Evolutionary conservation across 768 basidiomycete genomes (phyloP).

Genomic region (Suillus variegatus): DNA sequence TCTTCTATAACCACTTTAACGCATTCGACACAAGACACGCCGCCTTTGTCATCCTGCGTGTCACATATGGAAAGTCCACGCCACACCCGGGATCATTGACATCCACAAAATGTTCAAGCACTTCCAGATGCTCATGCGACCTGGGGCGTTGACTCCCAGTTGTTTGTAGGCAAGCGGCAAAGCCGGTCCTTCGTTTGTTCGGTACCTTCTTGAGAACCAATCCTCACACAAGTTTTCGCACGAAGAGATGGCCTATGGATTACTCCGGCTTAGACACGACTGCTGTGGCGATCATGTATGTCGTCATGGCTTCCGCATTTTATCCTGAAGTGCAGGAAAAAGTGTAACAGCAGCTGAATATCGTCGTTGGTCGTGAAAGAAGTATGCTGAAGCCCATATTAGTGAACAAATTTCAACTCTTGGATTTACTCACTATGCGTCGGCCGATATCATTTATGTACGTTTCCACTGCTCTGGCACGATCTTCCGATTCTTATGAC

Average conservation of each 20-base stretch:
- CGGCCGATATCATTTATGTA: slow-evolving; percentile 64
- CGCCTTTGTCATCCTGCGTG: slow-evolving; percentile 15
- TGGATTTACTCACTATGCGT: slow-evolving; percentile 66
- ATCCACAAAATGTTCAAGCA: no score
- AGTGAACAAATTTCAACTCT: slow-evolving; percentile 15
- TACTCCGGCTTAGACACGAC: slow-evolving; percentile 66
- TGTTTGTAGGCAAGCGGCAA: no score
- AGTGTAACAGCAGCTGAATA: slow-evolving; percentile 57
- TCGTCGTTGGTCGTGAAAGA: slow-evolving; percentile 46
- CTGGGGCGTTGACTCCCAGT: no score
- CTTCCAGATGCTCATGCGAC: no score
- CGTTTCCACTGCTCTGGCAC: slow-evolving; percentile 8
- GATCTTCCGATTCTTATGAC: neutral
- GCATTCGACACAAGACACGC: slow-evolving; percentile 25
- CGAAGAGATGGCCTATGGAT: slow-evolving; percentile 61
- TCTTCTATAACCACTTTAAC: slow-evolving; percentile 38
- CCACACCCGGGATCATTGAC: no score
- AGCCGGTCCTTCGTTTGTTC: no score
- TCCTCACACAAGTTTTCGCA: slow-evolving; percentile 37
- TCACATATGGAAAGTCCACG: no score
- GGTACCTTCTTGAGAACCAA: no score
- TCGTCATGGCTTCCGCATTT: slow-evolving; percentile 56
- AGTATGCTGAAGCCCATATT: slow-evolving; percentile 12
- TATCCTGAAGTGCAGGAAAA: slow-evolving; percentile 51
- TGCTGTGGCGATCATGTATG: slow-evolving; percentile 55